Base-by-base conservation (phyloP, 805 yeast genomes). In the Maudiozyma bulderi region DNA sequence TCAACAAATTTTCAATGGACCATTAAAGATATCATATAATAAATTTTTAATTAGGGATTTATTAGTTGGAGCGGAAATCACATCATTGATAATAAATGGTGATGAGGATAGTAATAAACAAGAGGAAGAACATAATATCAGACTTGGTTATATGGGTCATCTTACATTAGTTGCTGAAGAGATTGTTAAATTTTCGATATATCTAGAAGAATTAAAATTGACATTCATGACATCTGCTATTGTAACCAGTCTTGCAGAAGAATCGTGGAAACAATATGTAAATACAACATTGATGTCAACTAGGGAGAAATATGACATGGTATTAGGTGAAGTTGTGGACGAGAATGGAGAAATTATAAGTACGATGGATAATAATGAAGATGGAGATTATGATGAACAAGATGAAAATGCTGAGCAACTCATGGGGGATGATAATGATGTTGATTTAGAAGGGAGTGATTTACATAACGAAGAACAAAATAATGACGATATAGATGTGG, bases 111-210 rank as follows among this genome's bases (percentile, higher is more conserved):
- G 86, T 55, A 69, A 72, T 34, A 78, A 76, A 50, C 75, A 80
- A 53, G 89, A 88, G 61, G 75, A 74, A 53, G 71, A 67, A 45
- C 74, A 75, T 4, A 80, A 80, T 13, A 76, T 87, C 11, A 73
- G 97, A 48, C 78, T 93, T 26, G 99, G 99, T 0, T 93, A 91
- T 64, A 90, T 91, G 90, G 99, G 99, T 29, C 99, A 93, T 64
- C 68, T 93, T 52, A 88, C 95, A 4, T 72, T 93, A 40, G 87
- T 93, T 47, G 90, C 96, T 43, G 99, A 93, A 65, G 99, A 93
- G 65, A 93, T 93, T 44, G 96, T 90, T 43, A 93, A 93, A 66
- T 93, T 93, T 62, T 65, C 73, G 5, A 69, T 72, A 5, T 73
- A 78, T 26, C 69, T 75, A 38, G 64, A 65, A 30, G 69, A 65